These are phyloP conservation scores for Lichtheimia ornata DNA, from an alignment of 371 early-diverging fungal species.

Conservation along the genomic window DNA sequence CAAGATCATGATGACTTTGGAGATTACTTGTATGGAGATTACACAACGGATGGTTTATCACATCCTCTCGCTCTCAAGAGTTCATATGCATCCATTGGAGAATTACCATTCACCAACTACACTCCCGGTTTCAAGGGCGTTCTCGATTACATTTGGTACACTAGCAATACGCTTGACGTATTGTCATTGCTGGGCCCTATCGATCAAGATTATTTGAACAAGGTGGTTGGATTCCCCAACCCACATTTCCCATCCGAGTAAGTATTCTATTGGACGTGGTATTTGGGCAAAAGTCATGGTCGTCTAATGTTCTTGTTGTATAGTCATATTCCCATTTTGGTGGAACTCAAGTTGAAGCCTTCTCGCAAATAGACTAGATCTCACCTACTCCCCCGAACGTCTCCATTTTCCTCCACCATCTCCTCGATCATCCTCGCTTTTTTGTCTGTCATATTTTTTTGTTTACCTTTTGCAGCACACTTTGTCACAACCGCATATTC, in stretches of 20 bases:
- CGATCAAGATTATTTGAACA: conserved; percentile 77
- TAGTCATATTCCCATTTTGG: conserved; percentile 9
- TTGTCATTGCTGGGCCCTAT: conserved; percentile 86
- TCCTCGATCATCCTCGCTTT: not conserved
- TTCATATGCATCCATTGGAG: conserved; percentile 75
- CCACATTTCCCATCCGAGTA: conserved; percentile 93
- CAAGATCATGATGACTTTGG: conserved; percentile 89
- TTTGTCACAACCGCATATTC: no score
- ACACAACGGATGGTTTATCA: conserved; percentile 79
- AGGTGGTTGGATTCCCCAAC: conserved; percentile 94
- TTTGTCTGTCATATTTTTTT: not conserved
- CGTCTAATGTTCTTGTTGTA: not conserved
- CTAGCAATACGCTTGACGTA: conserved; percentile 71
- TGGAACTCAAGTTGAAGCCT: conserved; percentile 2
- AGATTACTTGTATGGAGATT: conserved; percentile 81
- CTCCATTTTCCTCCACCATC: not conserved
- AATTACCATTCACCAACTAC: conserved; percentile 95
- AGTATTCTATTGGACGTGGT: conserved; percentile 26
- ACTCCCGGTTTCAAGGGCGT: conserved; percentile 91
- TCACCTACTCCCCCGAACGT: not conserved
- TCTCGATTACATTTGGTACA: conserved; percentile 99
- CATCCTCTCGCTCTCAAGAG: conserved; percentile 83
- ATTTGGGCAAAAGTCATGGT: not conserved
- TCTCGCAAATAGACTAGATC: conserved; percentile 7
- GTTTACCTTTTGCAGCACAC: conserved; percentile 4